Conservation (phyloP, 805 yeast genomes). For the Ogataea parapolymorpha region DNA sequence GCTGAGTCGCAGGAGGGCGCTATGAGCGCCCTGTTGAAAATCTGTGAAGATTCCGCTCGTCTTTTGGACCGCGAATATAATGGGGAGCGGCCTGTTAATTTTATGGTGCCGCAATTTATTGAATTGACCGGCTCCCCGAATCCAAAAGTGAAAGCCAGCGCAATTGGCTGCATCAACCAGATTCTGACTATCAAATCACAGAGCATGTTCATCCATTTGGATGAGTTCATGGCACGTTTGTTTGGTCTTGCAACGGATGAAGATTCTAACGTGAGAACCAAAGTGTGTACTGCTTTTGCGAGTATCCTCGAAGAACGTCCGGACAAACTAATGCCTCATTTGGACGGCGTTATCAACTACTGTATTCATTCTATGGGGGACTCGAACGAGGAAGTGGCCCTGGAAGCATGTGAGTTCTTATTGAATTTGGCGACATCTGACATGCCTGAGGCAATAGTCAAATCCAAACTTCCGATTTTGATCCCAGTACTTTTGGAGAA, state of each 20-base stretch:
- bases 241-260: conserved; percentile 67
- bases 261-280: conserved; percentile 58
- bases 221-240: conserved; percentile 58
- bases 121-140: conserved; percentile 41
- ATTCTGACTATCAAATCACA: conserved; percentile 70
- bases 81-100: conserved; percentile 65
- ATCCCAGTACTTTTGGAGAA: conserved; percentile 75
- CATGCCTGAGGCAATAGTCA: conserved; percentile 52
- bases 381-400: conserved; percentile 67
- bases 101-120: conserved; percentile 64
- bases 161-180: conserved; percentile 72
- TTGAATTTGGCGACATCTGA: conserved; percentile 67
- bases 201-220: conserved; percentile 59
- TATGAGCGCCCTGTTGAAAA: conserved; percentile 74
- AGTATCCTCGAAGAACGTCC: conserved; percentile 72
- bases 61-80: conserved; percentile 62
- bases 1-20: conserved; percentile 64
- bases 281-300: conserved; percentile 75
- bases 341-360: conserved; percentile 82
- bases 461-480: conserved; percentile 56
- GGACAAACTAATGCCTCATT: conserved; percentile 73
- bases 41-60: conserved; percentile 82
- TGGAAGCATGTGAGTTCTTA: conserved; percentile 92
- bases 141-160: conserved; percentile 53
- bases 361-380: conserved; percentile 74